phyloP scores from a whole-genome alignment of 2,329 filamentous ascomycete species.

The Pseudogymnoascus sp. region DNA sequence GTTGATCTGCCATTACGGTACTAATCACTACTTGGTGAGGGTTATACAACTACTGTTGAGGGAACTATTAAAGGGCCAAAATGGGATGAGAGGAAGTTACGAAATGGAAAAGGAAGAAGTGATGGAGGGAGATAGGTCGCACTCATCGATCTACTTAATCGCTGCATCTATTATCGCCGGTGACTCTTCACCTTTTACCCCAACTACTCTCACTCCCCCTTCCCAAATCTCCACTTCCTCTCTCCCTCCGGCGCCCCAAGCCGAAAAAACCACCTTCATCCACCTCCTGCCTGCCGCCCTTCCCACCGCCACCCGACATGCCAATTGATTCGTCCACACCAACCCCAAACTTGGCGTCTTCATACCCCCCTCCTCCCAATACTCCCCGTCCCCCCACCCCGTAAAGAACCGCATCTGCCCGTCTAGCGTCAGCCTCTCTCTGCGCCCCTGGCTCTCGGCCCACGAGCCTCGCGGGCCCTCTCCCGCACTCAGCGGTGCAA shows the following conservation, averaged over 20 bases:
- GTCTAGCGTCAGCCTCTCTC: constrained; percentile 54
- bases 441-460: constrained; percentile 27
- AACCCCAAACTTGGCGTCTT: constrained; percentile 85
- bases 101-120: no score
- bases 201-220: constrained; percentile 44
- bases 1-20: no score
- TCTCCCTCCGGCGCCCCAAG: constrained; percentile 52
- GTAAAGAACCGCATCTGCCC: constrained; percentile 95
- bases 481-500: constrained; percentile 31
- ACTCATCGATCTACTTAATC: background rate
- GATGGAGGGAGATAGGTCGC: background rate
- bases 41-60: no score
- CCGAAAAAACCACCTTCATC: constrained; percentile 88
- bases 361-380: constrained; percentile 35
- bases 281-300: constrained; percentile 54
- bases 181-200: constrained; percentile 11
- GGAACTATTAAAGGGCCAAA: no score
- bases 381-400: constrained; percentile 73
- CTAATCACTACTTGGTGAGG: no score
- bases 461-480: constrained; percentile 25
- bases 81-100: no score
- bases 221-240: constrained; percentile 69
- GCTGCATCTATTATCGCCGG: background rate
- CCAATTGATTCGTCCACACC: constrained; percentile 85
- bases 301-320: constrained; percentile 74